These are phyloP conservation scores for Cadophora gregata DNA, from an alignment of 2,329 filamentous ascomycete genomes.

Conservation along the genomic window DNA sequence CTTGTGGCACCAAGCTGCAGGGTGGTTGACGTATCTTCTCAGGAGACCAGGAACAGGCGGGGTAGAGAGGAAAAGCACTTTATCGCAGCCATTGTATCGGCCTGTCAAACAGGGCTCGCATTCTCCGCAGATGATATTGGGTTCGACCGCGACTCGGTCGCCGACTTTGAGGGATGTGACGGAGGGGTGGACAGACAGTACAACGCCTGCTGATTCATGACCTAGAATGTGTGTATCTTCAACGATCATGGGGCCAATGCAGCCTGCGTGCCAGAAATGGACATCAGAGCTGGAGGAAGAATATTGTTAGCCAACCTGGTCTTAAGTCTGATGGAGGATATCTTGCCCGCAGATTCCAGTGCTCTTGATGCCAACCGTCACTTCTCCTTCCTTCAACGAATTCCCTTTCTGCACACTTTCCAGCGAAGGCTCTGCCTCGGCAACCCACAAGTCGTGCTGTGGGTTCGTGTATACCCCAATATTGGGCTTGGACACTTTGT, in stretches of 20 bases:
- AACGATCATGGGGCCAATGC: slow-evolving; percentile 96
- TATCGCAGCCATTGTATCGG: slow-evolving; percentile 93
- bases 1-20: slow-evolving; percentile 94
- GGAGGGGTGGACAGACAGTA: slow-evolving; percentile 82
- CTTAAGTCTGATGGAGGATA: slow-evolving; percentile 16
- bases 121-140: slow-evolving; percentile 87
- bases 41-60: slow-evolving; percentile 87
- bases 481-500: slow-evolving; percentile 71
- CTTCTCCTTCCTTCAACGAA: slow-evolving; percentile 78
- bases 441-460: slow-evolving; percentile 88
- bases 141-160: slow-evolving; percentile 92
- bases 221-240: slow-evolving; percentile 87
- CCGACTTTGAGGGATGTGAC: slow-evolving; percentile 80
- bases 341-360: slow-evolving; percentile 93
- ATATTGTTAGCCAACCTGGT: background rate
- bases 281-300: slow-evolving; percentile 75
- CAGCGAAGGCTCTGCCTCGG: slow-evolving; percentile 74
- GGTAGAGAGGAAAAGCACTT: slow-evolving; percentile 85
- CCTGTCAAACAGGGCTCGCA: slow-evolving; percentile 93
- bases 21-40: slow-evolving; percentile 93
- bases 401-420: slow-evolving; percentile 74
- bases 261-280: slow-evolving; percentile 96
- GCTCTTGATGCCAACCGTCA: slow-evolving; percentile 87
- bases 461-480: slow-evolving; percentile 98
- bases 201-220: slow-evolving; percentile 87